phyloP scores from a whole-genome alignment of 768 basidiomycete genomes.

The Phylloporus sp. region DNA sequence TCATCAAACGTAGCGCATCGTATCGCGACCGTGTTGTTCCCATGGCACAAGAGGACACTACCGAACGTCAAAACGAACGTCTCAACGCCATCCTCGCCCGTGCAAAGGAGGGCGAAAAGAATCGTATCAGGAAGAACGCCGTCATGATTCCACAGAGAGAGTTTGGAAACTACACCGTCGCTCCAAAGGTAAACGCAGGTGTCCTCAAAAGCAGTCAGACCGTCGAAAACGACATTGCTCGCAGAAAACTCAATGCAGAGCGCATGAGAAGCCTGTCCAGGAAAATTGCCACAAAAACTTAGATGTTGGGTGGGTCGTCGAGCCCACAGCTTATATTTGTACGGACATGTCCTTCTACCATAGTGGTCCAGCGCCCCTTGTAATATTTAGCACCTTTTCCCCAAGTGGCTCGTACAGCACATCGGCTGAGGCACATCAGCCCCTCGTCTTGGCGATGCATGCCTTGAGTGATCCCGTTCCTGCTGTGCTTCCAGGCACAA shows the following conservation, averaged over 20 bases:
- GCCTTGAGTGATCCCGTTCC: no score
- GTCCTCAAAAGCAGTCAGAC: constrained; percentile 47
- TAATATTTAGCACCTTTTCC: no score
- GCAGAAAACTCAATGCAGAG: constrained; percentile 71
- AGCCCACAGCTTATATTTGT: constrained; percentile 1
- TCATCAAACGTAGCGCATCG: constrained; percentile 83
- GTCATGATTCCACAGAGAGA: constrained; percentile 79
- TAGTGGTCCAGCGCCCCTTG: not conserved
- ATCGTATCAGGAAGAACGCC: constrained; percentile 67
- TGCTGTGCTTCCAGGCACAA: no score
- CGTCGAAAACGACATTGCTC: constrained; percentile 69
- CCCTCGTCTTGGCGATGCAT: no score
- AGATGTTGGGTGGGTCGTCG: constrained; percentile 1
- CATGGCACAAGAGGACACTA: constrained; percentile 40
- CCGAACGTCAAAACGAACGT: constrained; percentile 43
- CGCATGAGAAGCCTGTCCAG: constrained; percentile 60
- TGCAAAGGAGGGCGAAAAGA: constrained; percentile 63
- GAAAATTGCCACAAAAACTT: constrained; percentile 35
- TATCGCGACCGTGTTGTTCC: constrained; percentile 73
- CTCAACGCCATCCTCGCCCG: constrained; percentile 66
- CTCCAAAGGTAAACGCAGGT: constrained; percentile 58
- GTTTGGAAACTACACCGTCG: constrained; percentile 74
- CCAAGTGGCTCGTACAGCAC: no score
- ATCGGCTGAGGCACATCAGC: no score
- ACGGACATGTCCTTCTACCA: not conserved